Evolutionary conservation across 2,329 filamentous ascomycete genomes (phyloP).

Genomic region (Paraphoma chrysanthemicola): DNA sequence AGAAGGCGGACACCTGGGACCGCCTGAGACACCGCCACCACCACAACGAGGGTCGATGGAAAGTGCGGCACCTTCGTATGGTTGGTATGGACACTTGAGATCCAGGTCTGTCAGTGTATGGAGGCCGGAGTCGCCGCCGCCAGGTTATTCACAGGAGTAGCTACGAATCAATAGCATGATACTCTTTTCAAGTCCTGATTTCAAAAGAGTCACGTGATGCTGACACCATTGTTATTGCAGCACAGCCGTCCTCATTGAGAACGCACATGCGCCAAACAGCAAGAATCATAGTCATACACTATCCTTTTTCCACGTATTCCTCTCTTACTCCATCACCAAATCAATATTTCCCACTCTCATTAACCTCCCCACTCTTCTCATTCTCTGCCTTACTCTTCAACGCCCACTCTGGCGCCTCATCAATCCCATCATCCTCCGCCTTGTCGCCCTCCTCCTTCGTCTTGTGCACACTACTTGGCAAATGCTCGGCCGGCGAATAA

Average conservation of each 20-base stretch:
- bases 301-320: too few species aligned
- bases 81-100: constrained; percentile 5
- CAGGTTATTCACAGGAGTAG: background rate
- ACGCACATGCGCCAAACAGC: too few species aligned
- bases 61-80: constrained; percentile 1
- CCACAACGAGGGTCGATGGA: constrained; percentile 6
- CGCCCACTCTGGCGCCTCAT: constrained; percentile 68
- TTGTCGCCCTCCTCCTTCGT: constrained; percentile 69
- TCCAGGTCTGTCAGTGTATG: constrained; percentile 1
- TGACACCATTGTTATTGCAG: too few species aligned
- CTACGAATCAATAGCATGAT: too few species aligned
- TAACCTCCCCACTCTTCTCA: constrained; percentile 63
- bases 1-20: constrained; percentile 21
- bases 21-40: constrained; percentile 16
- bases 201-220: too few species aligned
- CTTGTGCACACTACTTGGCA: constrained; percentile 65
- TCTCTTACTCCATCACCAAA: background rate
- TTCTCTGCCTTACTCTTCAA: constrained; percentile 64
- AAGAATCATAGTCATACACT: too few species aligned
- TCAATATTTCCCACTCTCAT: constrained; percentile 45
- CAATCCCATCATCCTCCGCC: constrained; percentile 66
- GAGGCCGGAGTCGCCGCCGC: constrained; percentile 6
- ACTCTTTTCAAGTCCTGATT: too few species aligned
- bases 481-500: constrained; percentile 69
- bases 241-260: too few species aligned